Conservation (phyloP, 176 grass and related monocot species). For the Chrysopogon serrulatus region DNA sequence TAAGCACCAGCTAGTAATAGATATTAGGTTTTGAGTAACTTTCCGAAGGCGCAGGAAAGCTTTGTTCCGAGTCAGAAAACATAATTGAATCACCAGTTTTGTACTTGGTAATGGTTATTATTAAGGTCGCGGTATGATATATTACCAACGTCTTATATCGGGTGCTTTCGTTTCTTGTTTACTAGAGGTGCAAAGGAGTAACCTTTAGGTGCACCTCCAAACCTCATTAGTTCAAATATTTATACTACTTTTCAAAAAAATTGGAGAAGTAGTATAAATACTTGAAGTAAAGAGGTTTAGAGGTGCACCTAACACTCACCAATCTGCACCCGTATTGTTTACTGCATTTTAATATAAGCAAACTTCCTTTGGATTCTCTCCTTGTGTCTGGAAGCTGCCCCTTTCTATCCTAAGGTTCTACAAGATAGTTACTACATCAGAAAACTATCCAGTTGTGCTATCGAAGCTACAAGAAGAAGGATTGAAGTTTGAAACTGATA, state of each 20-base stretch:
- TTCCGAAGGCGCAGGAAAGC: background rate
- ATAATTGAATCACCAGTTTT: background rate
- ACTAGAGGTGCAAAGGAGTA: too few species aligned
- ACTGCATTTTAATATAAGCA: conserved; percentile 7
- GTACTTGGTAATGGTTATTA: background rate
- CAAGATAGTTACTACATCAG: conserved; percentile 92
- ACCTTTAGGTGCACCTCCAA: too few species aligned
- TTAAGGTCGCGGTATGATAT: background rate
- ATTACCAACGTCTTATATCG: background rate
- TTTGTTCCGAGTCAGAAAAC: background rate
- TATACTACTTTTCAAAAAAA: too few species aligned
- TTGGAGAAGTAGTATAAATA: too few species aligned
- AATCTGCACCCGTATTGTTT: too few species aligned
- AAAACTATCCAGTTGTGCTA: conserved; percentile 70
- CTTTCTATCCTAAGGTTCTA: conserved; percentile 58
- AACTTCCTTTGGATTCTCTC: background rate
- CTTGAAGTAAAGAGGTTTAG: too few species aligned
- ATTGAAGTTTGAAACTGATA: conserved; percentile 78
- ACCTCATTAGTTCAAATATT: too few species aligned
- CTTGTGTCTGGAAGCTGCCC: background rate
- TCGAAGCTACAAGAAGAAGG: conserved; percentile 90
- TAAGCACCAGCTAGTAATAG: background rate
- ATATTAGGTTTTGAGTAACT: background rate
- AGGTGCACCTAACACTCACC: too few species aligned
- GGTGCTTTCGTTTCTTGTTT: background rate